Evolutionary conservation across 2,329 filamentous ascomycete species (phyloP).

Genomic region (Aurifilum marmelostoma): DNA sequence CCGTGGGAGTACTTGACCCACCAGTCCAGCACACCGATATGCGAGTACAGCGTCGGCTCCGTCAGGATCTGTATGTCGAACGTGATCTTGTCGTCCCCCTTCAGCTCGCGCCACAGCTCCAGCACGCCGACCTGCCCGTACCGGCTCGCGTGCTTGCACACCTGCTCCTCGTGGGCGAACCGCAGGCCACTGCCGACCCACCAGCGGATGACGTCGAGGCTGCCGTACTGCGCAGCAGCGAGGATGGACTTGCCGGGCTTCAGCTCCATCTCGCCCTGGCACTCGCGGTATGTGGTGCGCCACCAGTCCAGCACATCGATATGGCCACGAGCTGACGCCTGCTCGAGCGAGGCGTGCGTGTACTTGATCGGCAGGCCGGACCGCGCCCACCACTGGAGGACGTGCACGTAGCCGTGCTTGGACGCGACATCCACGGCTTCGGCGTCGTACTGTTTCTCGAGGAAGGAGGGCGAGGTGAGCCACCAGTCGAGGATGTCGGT

Average conservation of each 20-base stretch:
- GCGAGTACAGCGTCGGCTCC: conserved; percentile 83
- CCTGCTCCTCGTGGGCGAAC: conserved; percentile 76
- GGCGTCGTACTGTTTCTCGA: conserved; percentile 82
- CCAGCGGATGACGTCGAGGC: conserved; percentile 78
- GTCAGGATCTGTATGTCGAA: conserved; percentile 59
- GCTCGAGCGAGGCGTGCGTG: conserved; percentile 84
- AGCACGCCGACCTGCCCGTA: conserved; percentile 85
- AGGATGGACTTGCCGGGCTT: conserved; percentile 85
- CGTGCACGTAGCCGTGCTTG: conserved; percentile 79
- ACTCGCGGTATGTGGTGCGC: conserved; percentile 69
- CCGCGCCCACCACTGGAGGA: conserved; percentile 88
- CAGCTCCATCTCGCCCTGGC: conserved; percentile 59
- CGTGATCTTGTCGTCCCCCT: conserved; percentile 58
- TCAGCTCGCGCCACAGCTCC: conserved; percentile 77
- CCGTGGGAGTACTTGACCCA: conserved; percentile 74
- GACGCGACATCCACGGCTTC: conserved; percentile 89
- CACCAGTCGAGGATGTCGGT: conserved; percentile 89
- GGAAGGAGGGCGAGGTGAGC: conserved; percentile 79
- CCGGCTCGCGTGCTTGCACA: conserved; percentile 81
- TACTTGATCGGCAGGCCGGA: conserved; percentile 78
- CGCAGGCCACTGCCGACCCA: conserved; percentile 84
- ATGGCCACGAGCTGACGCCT: conserved; percentile 82
- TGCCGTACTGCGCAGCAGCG: conserved; percentile 81
- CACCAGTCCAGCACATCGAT: conserved; percentile 92
- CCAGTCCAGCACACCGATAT: conserved; percentile 86